Evolutionary conservation across 2,329 filamentous ascomycete genomes (phyloP).

Genomic region (Dactylellina haptotyla): DNA sequence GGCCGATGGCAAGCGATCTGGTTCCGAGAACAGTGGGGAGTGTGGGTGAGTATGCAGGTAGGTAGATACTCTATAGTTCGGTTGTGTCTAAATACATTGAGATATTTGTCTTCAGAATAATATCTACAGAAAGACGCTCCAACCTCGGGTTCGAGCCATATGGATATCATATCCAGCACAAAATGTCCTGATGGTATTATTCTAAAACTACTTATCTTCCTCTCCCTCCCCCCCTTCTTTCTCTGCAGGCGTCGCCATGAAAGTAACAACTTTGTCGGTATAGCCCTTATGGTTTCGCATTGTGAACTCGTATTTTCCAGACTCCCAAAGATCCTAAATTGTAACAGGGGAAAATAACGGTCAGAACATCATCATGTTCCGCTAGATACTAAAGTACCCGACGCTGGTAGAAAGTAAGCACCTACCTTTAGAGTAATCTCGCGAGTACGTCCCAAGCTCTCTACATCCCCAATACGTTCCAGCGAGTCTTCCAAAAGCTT

Average conservation of each 20-base stretch:
- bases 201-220: slow-evolving; percentile 31
- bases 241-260: slow-evolving; percentile 59
- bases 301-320: slow-evolving; percentile 65
- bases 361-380: too few species aligned
- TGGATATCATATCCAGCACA: too few species aligned
- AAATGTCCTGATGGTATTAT: neutral
- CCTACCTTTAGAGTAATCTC: slow-evolving; percentile 87
- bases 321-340: slow-evolving; percentile 66
- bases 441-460: slow-evolving; percentile 90
- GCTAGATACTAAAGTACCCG: too few species aligned
- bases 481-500: slow-evolving; percentile 83
- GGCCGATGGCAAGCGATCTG: slow-evolving; percentile 11
- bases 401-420: neutral
- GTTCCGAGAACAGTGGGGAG: neutral
- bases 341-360: neutral
- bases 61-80: neutral
- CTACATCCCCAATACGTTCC: slow-evolving; percentile 88
- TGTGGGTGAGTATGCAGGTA: neutral
- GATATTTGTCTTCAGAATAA: too few species aligned
- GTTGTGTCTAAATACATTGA: too few species aligned
- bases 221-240: slow-evolving; percentile 55
- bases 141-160: too few species aligned
- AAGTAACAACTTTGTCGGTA: slow-evolving; percentile 60
- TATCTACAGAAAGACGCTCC: too few species aligned
- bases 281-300: slow-evolving; percentile 61